Evolutionary conservation across 163 green algal species (phyloP), one percentile per base, ranked within the genome.

Genomic region (Prototheca wickerhamii): DNA sequence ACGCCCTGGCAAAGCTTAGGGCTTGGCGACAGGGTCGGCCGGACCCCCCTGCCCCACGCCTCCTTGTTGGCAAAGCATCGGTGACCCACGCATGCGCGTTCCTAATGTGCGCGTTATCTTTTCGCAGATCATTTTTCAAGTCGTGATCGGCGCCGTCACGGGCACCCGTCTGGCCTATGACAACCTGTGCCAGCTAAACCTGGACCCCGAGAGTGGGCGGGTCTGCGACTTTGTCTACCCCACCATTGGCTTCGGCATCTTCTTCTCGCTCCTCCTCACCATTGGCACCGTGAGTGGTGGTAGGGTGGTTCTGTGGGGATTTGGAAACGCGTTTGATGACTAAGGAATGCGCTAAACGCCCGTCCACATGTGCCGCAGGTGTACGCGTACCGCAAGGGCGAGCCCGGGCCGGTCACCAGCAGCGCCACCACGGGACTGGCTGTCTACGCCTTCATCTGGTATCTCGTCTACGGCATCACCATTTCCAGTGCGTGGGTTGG

Each of bases 141-240:
- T 37, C 29, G 53, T 60, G 10, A 21, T 60, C 15, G 30, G 29
- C 10, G 53, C 29, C 28, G 29, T 60, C 23, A 60, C 53, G 53
- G 53, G 53, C 53, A 60, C 12, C 15, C 21, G 10, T 20, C 53
- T 60, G 7, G 26, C 15, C 53, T 21, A 60, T 2, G 30, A 35
- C 23, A 35, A 60, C 25, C 29, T 42, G 53, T 60, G 53, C 53
- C 53, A 60, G 53, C 53, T 60, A 8, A 60, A 60, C 53, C 15
- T 60, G 23, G 20, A 37, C 53, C 53, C 53, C 21, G 8, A 60
- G 53, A 43, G 15, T 10, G 53, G 53, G 23, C 53, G 53, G 15
- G 53, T 60, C 23, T 60, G 53, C 53, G 53, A 60, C 25, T 60
- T 60, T 35, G 53, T 60, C 10, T 60, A 60, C 53, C 7, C 12